Percentiles rank a stretch among this genome's conserved stretches.
These are phyloP conservation scores for Diplodia intermedia DNA, from an alignment of 2,329 filamentous ascomycete genomes.

Conservation along the genomic window DNA sequence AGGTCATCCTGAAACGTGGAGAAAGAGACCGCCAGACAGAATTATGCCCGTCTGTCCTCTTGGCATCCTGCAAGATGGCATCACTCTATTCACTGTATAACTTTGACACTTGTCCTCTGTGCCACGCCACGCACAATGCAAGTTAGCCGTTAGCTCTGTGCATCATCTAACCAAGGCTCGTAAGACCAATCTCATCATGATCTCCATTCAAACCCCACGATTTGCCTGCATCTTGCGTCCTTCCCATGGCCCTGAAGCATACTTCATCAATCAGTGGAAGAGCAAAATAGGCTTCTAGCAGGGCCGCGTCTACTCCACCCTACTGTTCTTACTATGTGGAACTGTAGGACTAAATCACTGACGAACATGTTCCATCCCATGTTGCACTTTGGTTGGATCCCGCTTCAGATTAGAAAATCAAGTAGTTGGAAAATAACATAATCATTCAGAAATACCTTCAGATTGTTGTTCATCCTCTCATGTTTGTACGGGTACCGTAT, in stretches of 20 bases:
- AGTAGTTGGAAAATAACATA: background rate
- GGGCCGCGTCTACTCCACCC: constrained; percentile 62
- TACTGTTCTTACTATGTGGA: constrained; percentile 50
- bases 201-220: constrained; percentile 47
- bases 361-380: constrained; percentile 50
- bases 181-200: background rate
- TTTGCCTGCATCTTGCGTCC: constrained; percentile 58
- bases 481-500: too few species aligned
- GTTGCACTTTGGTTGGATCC: background rate
- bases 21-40: background rate
- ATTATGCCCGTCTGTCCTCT: background rate
- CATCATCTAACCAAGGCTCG: background rate
- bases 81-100: background rate
- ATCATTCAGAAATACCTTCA: background rate
- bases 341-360: constrained; percentile 56
- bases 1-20: constrained; percentile 1
- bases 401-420: background rate
- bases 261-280: constrained; percentile 60
- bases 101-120: background rate
- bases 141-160: background rate
- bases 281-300: constrained; percentile 60
- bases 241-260: constrained; percentile 56
- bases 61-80: background rate
- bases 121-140: background rate
- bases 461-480: background rate